Percentiles rank a stretch among this genome's conserved stretches.
Evolutionary conservation across 129 eudicot species (phyloP).

Genomic region (Sambucus nigra): DNA sequence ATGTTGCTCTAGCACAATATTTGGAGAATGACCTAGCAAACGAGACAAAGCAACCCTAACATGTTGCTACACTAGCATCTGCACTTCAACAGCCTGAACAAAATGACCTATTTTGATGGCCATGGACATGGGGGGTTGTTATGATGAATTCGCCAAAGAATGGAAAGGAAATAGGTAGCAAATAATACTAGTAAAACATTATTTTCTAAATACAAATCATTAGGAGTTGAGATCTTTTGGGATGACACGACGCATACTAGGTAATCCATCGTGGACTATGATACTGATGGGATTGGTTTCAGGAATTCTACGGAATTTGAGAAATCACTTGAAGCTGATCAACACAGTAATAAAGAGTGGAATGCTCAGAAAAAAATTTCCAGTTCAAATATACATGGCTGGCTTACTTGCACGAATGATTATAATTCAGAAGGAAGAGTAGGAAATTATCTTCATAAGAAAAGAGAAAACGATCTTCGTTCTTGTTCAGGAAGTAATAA

Average conservation of each 20-base stretch:
- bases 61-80: conserved; percentile 22
- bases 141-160: conserved; percentile 24
- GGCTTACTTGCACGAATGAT: conserved; percentile 85
- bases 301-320: conserved; percentile 79
- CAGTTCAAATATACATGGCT: conserved; percentile 51
- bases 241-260: conserved; percentile 27
- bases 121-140: conserved; percentile 81
- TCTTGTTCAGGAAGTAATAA: conserved; percentile 38
- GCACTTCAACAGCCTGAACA: conserved; percentile 27
- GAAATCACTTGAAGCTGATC: conserved; percentile 52
- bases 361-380: conserved; percentile 16
- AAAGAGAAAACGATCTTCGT: conserved; percentile 45
- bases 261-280: conserved; percentile 49
- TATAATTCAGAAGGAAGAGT: conserved; percentile 46
- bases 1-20: conserved; percentile 63
- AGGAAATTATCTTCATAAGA: conserved; percentile 64
- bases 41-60: conserved; percentile 35
- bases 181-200: conserved; percentile 43
- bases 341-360: conserved; percentile 68
- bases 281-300: conserved; percentile 68
- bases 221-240: conserved; percentile 38
- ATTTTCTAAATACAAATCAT: conserved; percentile 57
- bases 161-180: conserved; percentile 17
- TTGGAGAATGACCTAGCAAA: conserved; percentile 48
- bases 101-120: conserved; percentile 50